Evolutionary conservation across 192 early-diverging fungal species (phyloP).

Genomic region (Coemansia sp.): DNA sequence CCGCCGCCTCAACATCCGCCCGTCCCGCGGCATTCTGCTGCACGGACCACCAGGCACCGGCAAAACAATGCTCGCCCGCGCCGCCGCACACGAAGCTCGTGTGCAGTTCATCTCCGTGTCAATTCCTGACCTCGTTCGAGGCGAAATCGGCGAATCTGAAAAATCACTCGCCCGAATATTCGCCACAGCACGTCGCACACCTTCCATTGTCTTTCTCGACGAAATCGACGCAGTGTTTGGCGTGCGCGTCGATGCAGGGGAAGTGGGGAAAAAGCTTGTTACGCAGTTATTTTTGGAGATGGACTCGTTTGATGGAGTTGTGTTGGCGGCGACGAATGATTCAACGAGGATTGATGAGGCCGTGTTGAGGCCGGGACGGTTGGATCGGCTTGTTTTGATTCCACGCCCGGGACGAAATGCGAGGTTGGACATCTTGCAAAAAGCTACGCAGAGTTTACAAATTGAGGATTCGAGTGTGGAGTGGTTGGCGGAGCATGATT

Average conservation of each 20-base stretch:
- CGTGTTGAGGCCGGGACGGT: conserved; percentile 79
- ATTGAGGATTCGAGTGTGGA: conserved; percentile 13
- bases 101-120: conserved; percentile 80
- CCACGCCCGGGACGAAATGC: conserved; percentile 34
- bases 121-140: conserved; percentile 81
- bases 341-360: conserved; percentile 69
- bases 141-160: conserved; percentile 91
- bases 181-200: conserved; percentile 65
- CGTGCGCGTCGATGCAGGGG: conserved; percentile 63
- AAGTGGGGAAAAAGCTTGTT: conserved; percentile 72
- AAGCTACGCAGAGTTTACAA: conserved; percentile 33
- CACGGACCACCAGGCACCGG: conserved; percentile 90
- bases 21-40: conserved; percentile 80
- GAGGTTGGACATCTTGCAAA: conserved; percentile 65
- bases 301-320: conserved; percentile 60
- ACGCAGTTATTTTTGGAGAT: conserved; percentile 79
- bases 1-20: conserved; percentile 64
- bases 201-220: conserved; percentile 89
- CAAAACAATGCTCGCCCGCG: conserved; percentile 87
- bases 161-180: conserved; percentile 82
- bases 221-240: conserved; percentile 92
- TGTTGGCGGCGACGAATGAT: conserved; percentile 89
- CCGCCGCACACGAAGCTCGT: conserved; percentile 74
- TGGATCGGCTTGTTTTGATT: conserved; percentile 77
- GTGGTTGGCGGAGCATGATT: conserved; percentile 13